Evolutionary conservation across 2,329 filamentous ascomycete genomes (phyloP).

Genomic region (Epichloe aotearoae): DNA sequence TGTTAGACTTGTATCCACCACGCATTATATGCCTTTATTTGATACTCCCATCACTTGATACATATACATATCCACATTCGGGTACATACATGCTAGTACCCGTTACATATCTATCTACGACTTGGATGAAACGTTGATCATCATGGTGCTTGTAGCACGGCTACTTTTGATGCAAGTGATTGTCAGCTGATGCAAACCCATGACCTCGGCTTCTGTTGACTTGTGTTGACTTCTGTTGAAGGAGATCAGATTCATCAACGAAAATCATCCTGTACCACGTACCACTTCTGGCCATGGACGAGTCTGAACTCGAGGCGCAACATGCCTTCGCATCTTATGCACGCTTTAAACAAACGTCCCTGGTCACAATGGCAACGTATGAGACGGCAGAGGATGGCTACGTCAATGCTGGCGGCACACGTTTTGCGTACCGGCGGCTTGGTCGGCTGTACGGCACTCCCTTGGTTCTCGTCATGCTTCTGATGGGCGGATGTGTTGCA

Average conservation of each 20-base stretch:
- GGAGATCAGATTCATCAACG: too few species aligned
- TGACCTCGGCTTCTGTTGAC: not conserved
- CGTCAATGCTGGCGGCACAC: conserved; percentile 17
- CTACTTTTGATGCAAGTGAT: too few species aligned
- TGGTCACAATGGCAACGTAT: conserved; percentile 16
- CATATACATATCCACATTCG: not conserved
- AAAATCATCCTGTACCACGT: too few species aligned
- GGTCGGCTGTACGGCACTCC: conserved; percentile 17
- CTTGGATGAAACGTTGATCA: too few species aligned
- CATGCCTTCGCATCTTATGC: too few species aligned
- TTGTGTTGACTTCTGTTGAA: not conserved
- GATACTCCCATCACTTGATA: not conserved
- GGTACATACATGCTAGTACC: too few species aligned
- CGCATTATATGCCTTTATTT: not conserved
- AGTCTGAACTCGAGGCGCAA: too few species aligned
- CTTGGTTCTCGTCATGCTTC: conserved; percentile 15
- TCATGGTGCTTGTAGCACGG: too few species aligned
- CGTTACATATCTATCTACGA: too few species aligned
- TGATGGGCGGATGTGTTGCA: conserved; percentile 32
- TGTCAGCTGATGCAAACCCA: not conserved
- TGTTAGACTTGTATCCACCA: not conserved
- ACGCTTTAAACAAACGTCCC: not conserved
- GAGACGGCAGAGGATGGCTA: conserved; percentile 16
- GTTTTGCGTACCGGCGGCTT: conserved; percentile 20
- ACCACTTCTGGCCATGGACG: too few species aligned